Evolutionary conservation across 164 flowering plant genomes (phyloP), one percentile per base, ranked within the genome.

Genomic region (Protea cynaroides): DNA sequence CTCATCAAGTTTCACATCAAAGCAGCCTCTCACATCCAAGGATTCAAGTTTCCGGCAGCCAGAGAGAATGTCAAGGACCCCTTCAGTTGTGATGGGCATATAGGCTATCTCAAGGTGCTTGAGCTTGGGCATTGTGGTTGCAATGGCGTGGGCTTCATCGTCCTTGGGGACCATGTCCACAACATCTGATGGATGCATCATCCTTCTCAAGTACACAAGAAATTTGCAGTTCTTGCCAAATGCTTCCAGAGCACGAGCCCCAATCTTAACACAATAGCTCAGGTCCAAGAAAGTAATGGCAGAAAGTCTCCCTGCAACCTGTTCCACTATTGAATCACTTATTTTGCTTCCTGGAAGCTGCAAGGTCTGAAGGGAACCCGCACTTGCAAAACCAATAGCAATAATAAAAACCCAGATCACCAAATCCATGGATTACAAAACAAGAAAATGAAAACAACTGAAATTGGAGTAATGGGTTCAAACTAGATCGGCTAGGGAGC

Each of bases 91-190:
- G 43, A 87, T 68, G 14, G 70, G 78, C 44, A 73, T 64, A 73
- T 86, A 86, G 22, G 89, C 83, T 74, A 86, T 69, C 71, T 85
- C 92, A 15, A 89, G 84, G 65, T 81, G 86, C 74, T 78, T 80
- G 52, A 89, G 87, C 60, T 71, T 81, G 7, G 89, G 89, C 96
- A 89, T 89, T 51, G 93, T 84, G 59, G 77, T 23, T 12, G 96
- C 89, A 46, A 87, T 89, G 34, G 91, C 91, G 25, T 68, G 66
- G 37, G 96, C 96, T 72, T 89, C 96, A 7, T 84, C 88, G 19
- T 84, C 91, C 21, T 79, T 78, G 34, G 78, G 69, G 22, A 61
- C 63, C 61, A 63, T 76, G 37, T 71, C 80, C 1, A 56, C 74
- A 10, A 79, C 64, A 59, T 73, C 79, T 46, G 81, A 50, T 0